These are phyloP conservation scores for Aspergillus ruber DNA, from an alignment of 2,329 filamentous ascomycete species.

Conservation along the genomic window DNA sequence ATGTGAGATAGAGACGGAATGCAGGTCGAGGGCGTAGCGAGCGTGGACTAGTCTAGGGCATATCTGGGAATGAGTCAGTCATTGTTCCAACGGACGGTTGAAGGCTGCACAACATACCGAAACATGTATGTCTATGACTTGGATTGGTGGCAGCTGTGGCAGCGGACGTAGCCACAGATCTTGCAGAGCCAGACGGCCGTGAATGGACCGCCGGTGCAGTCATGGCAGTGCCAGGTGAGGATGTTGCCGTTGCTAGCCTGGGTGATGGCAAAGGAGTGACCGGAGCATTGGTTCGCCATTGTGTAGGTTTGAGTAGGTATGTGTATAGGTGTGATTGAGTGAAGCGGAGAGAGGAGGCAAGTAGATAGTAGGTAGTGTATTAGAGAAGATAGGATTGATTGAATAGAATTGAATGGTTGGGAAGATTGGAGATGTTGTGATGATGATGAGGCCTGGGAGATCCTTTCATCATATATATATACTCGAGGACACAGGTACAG, in stretches of 20 bases:
- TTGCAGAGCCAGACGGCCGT: conserved; percentile 40
- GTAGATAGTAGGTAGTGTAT: not conserved
- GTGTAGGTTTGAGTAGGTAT: conserved; percentile 2
- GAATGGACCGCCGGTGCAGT: conserved; percentile 37
- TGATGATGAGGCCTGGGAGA: too few relatives aligned
- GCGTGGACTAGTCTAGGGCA: too few relatives aligned
- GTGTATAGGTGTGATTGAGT: not conserved
- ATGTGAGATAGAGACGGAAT: too few relatives aligned
- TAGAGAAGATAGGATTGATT: too few relatives aligned
- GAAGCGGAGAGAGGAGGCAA: not conserved
- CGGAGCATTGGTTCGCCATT: conserved; percentile 37
- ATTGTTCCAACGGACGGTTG: too few relatives aligned
- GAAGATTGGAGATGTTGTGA: too few relatives aligned
- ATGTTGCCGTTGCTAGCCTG: conserved; percentile 39
- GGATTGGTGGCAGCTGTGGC: conserved; percentile 33
- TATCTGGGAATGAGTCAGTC: too few relatives aligned
- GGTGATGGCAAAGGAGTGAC: conserved; percentile 33
- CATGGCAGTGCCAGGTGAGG: conserved; percentile 38
- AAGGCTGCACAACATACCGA: not conserved
- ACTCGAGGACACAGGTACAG: not conserved
- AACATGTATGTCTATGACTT: conserved; percentile 20
- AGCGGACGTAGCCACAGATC: conserved; percentile 36
- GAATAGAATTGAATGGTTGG: too few relatives aligned
- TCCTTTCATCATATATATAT: too few relatives aligned
- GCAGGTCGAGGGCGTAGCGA: too few relatives aligned